Conservation (phyloP, 352 stramenopile species). For the Halophytophthora batemanensis region DNA sequence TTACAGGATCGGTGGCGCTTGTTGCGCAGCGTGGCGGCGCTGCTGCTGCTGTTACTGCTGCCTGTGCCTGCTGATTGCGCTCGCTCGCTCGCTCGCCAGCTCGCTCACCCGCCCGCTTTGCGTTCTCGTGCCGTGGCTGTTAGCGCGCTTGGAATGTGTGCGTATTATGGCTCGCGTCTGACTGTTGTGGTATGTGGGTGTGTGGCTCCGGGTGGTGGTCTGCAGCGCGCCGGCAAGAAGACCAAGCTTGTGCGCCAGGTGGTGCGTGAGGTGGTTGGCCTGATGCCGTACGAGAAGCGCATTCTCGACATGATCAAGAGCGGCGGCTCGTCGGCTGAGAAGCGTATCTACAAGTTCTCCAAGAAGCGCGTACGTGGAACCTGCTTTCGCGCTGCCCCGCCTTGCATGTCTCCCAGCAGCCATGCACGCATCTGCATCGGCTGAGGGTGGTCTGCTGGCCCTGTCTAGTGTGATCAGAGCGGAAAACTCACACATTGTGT, state of each 20-base stretch:
- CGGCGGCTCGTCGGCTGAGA: slow-evolving; percentile 94
- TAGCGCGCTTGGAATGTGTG: neutral
- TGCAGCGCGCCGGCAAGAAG: slow-evolving; percentile 90
- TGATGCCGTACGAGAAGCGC: slow-evolving; percentile 99
- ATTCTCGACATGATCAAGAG: slow-evolving; percentile 99
- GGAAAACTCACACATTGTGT: slow-evolving; percentile 11
- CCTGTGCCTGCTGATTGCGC: too few species aligned
- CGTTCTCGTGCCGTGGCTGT: too few species aligned
- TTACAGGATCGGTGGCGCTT: too few species aligned
- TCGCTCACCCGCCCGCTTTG: too few species aligned
- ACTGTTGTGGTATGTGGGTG: slow-evolving; percentile 1
- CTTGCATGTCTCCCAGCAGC: neutral
- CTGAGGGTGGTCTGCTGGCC: too few species aligned
- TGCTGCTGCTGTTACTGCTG: too few species aligned
- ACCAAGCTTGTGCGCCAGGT: slow-evolving; percentile 94
- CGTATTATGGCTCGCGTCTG: neutral
- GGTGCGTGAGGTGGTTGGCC: slow-evolving; percentile 96
- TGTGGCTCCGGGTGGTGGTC: slow-evolving; percentile 11
- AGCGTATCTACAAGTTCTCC: slow-evolving; percentile 99
- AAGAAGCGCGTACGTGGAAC: slow-evolving; percentile 90
- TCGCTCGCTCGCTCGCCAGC: too few species aligned
- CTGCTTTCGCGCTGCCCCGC: neutral
- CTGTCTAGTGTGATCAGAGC: too few species aligned
- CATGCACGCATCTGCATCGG: too few species aligned
- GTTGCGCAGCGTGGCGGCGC: too few species aligned